These are phyloP conservation scores for Planoprotostelium fungivorum DNA, from an alignment of 78 protist genomes.

Conservation along the genomic window DNA sequence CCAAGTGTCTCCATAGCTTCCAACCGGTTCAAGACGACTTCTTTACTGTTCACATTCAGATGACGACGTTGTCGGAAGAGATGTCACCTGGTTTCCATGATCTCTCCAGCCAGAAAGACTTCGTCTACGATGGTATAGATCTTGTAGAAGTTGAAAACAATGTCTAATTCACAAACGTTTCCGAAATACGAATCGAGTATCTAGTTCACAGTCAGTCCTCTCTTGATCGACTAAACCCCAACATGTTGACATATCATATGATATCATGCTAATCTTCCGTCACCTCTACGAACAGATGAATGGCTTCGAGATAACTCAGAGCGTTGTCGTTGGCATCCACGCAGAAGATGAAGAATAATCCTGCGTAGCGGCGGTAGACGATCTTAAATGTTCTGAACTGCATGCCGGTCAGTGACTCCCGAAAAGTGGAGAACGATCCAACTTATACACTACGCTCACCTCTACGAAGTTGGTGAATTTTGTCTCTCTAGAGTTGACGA, in stretches of 20 bases:
- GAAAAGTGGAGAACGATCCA: neutral
- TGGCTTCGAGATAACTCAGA: conserved; percentile 86
- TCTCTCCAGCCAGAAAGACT: conserved; percentile 95
- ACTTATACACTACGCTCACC: conserved; percentile 49
- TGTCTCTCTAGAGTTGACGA: conserved; percentile 83
- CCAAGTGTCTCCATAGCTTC: neutral
- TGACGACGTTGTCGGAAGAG: conserved; percentile 17
- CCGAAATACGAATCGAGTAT: conserved; percentile 91
- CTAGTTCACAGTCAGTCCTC: too few relatives aligned
- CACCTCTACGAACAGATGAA: conserved; percentile 96
- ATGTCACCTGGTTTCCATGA: conserved; percentile 89
- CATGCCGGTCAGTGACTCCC: too few relatives aligned
- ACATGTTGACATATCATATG: too few relatives aligned
- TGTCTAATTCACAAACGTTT: conserved; percentile 97
- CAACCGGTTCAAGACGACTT: neutral
- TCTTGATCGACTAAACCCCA: too few relatives aligned
- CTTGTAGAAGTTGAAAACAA: conserved; percentile 92
- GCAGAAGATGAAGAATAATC: conserved; percentile 91
- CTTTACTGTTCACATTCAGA: neutral
- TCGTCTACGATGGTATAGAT: conserved; percentile 93
- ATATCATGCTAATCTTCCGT: neutral
- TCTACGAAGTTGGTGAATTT: conserved; percentile 97
- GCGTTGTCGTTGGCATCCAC: conserved; percentile 94
- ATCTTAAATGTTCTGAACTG: conserved; percentile 84
- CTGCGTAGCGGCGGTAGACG: conserved; percentile 95